These are phyloP conservation scores for Talaromyces amestolkiae DNA, from an alignment of 2,329 filamentous ascomycete species.

Conservation along the genomic window DNA sequence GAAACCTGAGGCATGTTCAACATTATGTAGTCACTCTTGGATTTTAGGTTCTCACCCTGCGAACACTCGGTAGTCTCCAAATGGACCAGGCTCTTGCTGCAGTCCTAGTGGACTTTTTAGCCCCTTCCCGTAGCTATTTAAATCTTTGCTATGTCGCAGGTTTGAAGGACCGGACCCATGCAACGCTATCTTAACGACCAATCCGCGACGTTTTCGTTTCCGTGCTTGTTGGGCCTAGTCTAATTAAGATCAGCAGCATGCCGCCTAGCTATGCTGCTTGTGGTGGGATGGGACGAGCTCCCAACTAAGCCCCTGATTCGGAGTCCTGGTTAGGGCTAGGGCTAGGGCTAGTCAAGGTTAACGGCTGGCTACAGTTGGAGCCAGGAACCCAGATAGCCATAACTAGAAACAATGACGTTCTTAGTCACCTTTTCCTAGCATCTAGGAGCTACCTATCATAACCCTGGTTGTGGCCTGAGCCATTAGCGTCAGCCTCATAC, in stretches of 20 bases:
- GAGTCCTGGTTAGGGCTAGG: not conserved
- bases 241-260: too few species aligned
- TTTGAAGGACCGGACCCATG: not conserved
- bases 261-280: not conserved
- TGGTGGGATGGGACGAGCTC: not conserved
- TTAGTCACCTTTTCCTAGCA: not conserved
- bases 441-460: not conserved
- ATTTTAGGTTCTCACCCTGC: too few species aligned
- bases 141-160: not conserved
- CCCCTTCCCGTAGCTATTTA: not conserved
- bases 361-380: not conserved
- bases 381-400: not conserved
- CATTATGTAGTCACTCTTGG: slow-evolving; percentile 46
- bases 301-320: not conserved
- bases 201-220: not conserved
- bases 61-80: slow-evolving; percentile 49
- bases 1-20: not conserved
- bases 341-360: not conserved
- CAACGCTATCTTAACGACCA: not conserved
- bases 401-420: not conserved
- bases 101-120: not conserved
- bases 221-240: not conserved
- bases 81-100: not conserved
- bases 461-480: not conserved
- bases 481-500: not conserved